Evolutionary conservation across 352 stramenopile species (phyloP), one percentile per base, ranked within the genome.

Genomic region (Pseudoperonospora humuli): DNA sequence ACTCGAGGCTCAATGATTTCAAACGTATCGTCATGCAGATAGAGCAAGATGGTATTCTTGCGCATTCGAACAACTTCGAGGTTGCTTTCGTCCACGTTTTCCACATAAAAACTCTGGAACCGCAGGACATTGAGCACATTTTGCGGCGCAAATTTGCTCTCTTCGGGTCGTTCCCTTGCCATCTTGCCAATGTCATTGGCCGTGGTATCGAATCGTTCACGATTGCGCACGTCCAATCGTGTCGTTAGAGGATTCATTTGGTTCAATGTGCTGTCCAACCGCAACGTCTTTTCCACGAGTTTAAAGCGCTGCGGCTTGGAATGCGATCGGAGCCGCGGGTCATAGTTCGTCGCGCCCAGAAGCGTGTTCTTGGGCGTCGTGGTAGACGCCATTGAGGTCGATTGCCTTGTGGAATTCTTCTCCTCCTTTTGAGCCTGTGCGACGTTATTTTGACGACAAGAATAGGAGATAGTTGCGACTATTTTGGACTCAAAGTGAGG

Each of bases 21-120:
- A 27, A 95, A 87, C 17, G 76, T 94, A 37, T 93, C 75, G 50
- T 96, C 86, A 19, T 77, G 62, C 20, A 95, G 63, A 45, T 94
- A 94, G 10, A 84, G 56, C 42, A 96, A 35, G 13, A 89, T 72
- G n/a, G 74, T 69, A 49, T 75, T 90, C 36, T 67, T 87, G 52
- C 67, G 87, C 23, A 84, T 58, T 3, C 65, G 73, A 26, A 89
- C 65, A 33, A 86, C 33, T 52, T 94, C 86, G 17, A 79, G 50
- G 36, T 84, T 82, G 57, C 73, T 87, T 24, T 96, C 86, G 37
- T 89, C 67, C 10, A 94, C 79, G 10, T 51, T 63, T 31, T 95
- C 84, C 27, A 91, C 45, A 38, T 91, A 95, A 45, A 92, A 95
- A 23, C 58, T 73, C 40, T 82, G 84, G 59, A 96, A 96, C 13